Conservation (phyloP, 257 asterid genomes). For the Nicotiana sylvestris region DNA sequence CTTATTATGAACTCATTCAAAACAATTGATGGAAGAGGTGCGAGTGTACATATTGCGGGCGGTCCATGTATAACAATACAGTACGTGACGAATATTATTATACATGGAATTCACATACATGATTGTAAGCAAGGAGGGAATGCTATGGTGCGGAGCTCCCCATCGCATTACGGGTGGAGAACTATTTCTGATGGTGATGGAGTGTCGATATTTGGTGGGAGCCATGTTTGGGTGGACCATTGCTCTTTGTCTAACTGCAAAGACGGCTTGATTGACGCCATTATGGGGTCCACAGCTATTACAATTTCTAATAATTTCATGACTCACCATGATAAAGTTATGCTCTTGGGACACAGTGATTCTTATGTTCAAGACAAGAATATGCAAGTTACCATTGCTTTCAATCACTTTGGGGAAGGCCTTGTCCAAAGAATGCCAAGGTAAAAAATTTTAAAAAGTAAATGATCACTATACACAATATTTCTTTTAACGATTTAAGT, state of each 20-base stretch:
- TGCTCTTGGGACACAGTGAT: slow-evolving; percentile 82
- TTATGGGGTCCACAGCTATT: slow-evolving; percentile 63
- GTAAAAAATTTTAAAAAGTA: slow-evolving; percentile 1
- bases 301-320: slow-evolving; percentile 64
- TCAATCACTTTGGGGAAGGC: slow-evolving; percentile 84
- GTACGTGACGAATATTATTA: slow-evolving; percentile 62
- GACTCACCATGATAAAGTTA: slow-evolving; percentile 78
- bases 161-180: slow-evolving; percentile 74
- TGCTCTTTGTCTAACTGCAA: slow-evolving; percentile 56
- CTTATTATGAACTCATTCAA: slow-evolving; percentile 81
- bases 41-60: slow-evolving; percentile 69
- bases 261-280: slow-evolving; percentile 70
- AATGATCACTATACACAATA: neutral
- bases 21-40: slow-evolving; percentile 81
- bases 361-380: slow-evolving; percentile 45
- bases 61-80: slow-evolving; percentile 87
- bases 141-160: slow-evolving; percentile 61
- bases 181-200: slow-evolving; percentile 78
- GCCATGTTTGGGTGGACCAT: slow-evolving; percentile 85
- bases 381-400: slow-evolving; percentile 77
- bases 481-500: neutral
- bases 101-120: slow-evolving; percentile 71
- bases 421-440: slow-evolving; percentile 89
- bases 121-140: slow-evolving; percentile 83
- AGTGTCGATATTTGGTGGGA: slow-evolving; percentile 64